Base-by-base conservation (phyloP, 2,329 filamentous ascomycete genomes). In the Ciborinia camelliae region DNA sequence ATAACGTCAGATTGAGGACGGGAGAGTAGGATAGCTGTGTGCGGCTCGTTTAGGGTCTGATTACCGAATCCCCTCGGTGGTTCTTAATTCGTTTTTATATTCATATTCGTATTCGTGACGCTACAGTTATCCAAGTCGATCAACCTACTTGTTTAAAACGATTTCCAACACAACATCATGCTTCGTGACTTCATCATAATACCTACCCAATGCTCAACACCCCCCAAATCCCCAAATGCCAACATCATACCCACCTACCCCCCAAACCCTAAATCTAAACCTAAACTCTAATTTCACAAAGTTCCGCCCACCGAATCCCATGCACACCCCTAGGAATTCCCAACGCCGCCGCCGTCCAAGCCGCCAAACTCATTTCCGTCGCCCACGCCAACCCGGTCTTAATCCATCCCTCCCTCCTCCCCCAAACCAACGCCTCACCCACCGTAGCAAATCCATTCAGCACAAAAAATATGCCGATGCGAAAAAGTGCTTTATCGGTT, bases 401-500 rank as follows among this genome's bases (percentile, higher is more conserved):
- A 4, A 71, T 32, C 74, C 74, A 76, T 66, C 75, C 72, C 57
- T 67, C 75, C 68, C 71, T 74, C 51, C 69, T 71, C 2, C 76
- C 76, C 76, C 76, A 78, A 53, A 77, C 66, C 30, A 70, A 69
- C n/a, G 71, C 71, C 61, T 76, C 74, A 7, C 66, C 63, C 10
- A 76, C 67, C 2, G 76, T 77, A 12, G 71, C 76, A 32, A 79
- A 68, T 0, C 78, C 78, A 69, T 79, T 79, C 7, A 76, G 47
- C 23, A 78, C 60, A 62, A 79, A 79, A 68, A 79, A 79, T 4
- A 74, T 50, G 3, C 70, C 75, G 28, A 79, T 75, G 23, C 77
- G 70, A 37, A 67, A 64, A 18, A 77, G 66, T 1, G 72, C 76
- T 64, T 75, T 70, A 8, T 62, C 50, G 0, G 69, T 69, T 0